Evolutionary conservation across 2,329 filamentous ascomycete species (phyloP), one percentile per base, ranked within the genome.

Genomic region (Huntiella savannae): DNA sequence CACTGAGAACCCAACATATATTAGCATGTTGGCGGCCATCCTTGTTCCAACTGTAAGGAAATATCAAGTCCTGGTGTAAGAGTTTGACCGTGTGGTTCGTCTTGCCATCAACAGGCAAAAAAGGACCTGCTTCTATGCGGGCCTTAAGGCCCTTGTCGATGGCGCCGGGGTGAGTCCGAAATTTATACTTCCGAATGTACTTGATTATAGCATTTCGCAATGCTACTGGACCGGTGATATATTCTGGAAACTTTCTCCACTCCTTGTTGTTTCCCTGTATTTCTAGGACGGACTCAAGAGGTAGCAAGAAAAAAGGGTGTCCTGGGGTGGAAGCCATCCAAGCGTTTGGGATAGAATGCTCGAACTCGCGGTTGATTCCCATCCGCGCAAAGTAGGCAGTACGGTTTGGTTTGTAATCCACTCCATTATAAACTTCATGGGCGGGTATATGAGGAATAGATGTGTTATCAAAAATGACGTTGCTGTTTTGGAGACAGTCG

Each of bases 301-400:
- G 54, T 5, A 54, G 43, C 5, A 60, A 53, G 49, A 59, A 60
- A 49, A 62, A 58, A 1, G 59, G 56, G 42, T 61, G 58, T 13
- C 57, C 55, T 0, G 58, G 60, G 1, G 58, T 57, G 2, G 59
- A 52, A 4, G 57, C 58, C 59, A 61, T 61, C 59, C 58, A 61
- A 3, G 59, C 60, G 40, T 62, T 61, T 36, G 59, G 59, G 17
- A 61, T 60, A n/a, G 55, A 57, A 43, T 60, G 56, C 17, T 50
- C 48, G 33, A 55, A 59, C 2, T 40, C 42, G 1, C 52, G 47
- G 48, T 60, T 54, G 3, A 47, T 52, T 41, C 58, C 59, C 57
- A 62, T 59, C 8, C 57, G 54, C 5, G 59, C 59, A 28, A 61
- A 58, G 37, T 61, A 53, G 28, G 54, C 54, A 2, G 49, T 40